Evolutionary conservation across 2,329 filamentous ascomycete genomes (phyloP).

Genomic region (Scopulariopsis brevicaulis): DNA sequence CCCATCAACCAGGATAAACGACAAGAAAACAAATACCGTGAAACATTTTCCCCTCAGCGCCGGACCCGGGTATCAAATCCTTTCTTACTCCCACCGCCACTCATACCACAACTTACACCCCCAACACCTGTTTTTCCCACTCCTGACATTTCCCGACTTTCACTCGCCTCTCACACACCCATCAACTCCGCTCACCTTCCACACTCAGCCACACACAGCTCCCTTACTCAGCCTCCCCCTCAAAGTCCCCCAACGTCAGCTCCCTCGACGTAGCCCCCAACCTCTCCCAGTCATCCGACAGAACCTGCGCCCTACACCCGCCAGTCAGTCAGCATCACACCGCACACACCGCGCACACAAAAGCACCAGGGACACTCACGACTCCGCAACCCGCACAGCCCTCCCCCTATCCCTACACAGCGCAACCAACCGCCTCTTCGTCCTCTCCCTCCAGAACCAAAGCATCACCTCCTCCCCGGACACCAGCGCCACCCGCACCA

Average conservation of each 20-base stretch:
- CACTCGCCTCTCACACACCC: background rate
- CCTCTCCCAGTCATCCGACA: background rate
- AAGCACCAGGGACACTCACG: constrained; percentile 17
- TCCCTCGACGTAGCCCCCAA: background rate
- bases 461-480: constrained; percentile 32
- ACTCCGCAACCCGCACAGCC: constrained; percentile 22
- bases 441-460: constrained; percentile 38
- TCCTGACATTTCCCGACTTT: background rate
- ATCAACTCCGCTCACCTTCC: background rate
- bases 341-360: background rate
- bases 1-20: no score
- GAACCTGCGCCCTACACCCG: background rate
- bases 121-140: no score
- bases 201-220: background rate
- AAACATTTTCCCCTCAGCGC: background rate
- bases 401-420: constrained; percentile 33
- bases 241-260: background rate
- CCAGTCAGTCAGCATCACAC: background rate
- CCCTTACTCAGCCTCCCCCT: background rate
- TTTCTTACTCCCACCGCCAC: no score
- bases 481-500: constrained; percentile 24
- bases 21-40: no score
- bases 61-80: background rate
- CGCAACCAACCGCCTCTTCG: constrained; percentile 37
- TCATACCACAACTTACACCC: no score